Conservation (phyloP, 371 early-diverging fungal species). For the Amoeboaphelidium protococcarum region DNA sequence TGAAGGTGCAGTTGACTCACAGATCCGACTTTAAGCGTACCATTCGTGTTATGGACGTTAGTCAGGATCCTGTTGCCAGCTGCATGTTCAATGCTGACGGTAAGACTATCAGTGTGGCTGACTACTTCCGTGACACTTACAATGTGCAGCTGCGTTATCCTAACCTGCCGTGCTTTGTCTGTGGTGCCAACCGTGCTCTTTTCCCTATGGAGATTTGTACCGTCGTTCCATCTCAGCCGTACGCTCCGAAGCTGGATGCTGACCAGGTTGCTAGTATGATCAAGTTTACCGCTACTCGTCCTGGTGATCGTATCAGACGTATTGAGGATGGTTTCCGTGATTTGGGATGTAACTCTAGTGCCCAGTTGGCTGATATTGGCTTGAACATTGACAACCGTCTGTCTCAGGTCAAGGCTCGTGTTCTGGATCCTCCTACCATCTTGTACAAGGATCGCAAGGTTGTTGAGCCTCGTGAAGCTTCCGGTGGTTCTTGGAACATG, state of each 20-base stretch:
- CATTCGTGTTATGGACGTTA: constrained; percentile 33
- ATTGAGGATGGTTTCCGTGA: background rate
- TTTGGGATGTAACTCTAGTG: background rate
- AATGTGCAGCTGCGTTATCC: constrained; percentile 34
- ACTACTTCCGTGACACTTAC: constrained; percentile 41
- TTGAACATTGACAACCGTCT: background rate
- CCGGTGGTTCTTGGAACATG: background rate
- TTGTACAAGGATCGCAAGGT: background rate
- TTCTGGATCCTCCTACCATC: background rate
- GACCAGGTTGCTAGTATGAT: constrained; percentile 60
- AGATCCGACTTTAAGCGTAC: constrained; percentile 25
- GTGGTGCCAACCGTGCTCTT: constrained; percentile 7
- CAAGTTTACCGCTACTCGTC: constrained; percentile 25
- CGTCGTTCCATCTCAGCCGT: constrained; percentile 43
- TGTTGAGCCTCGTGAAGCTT: background rate
- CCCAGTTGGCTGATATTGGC: background rate
- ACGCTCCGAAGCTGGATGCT: constrained; percentile 42
- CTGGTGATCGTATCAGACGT: background rate
- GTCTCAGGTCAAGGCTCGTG: background rate
- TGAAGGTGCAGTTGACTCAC: constrained; percentile 43
- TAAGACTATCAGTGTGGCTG: constrained; percentile 28
- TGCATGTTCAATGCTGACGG: constrained; percentile 26
- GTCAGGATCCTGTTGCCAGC: constrained; percentile 24
- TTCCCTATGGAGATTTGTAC: constrained; percentile 74
- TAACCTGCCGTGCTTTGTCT: constrained; percentile 53